Evolutionary conservation across 805 yeast species (phyloP), one percentile per base, ranked within the genome.

Genomic region (Priceomyces castillae): DNA sequence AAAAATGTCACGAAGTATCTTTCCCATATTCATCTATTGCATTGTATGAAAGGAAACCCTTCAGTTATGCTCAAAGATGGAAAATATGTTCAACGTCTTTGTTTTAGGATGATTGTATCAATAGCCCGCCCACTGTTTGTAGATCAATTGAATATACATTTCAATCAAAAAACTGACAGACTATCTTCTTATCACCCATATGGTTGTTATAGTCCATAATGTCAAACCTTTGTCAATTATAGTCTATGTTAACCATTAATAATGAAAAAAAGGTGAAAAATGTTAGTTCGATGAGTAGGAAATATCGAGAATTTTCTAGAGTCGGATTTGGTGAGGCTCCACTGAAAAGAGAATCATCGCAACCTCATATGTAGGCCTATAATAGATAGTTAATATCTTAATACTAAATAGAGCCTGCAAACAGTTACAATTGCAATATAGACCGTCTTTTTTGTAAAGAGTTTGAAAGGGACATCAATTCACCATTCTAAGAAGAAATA

Each of bases 21-120:
- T 84, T 79, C 78, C 88, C 89, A 81, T 71, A 80, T 77, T 78
- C 89, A 83, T 80, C 84, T 77, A 66, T 71, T 73, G 71, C 65
- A 48, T 49, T 48, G 44, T 47, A 44, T 38, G 43, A 40, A 41
- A 39, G 46, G 49, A 43, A 46, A 43, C 42, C 35, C 39, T 18
- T 30, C 44, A 40, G 36, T 17, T 33, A 40, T 69, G 69, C 69
- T 59, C 74, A 73, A 81, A 78, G 80, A 81, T 80, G 90, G 87
- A 81, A 78, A 84, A 84, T 84, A 84, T 84, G 92, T 84, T 80
- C 74, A 56, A 59, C 74, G 89, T 76, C 57, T 58, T 78, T 72
- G 57, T 55, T 81, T 67, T 85, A 67, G 86, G 86, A 75, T 78
- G 67, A 67, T 62, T 62, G 85, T 81, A 79, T 80, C 83, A 75